Evolutionary conservation across 2,329 filamentous ascomycete species (phyloP).

Genomic region (Colletotrichum cereale): DNA sequence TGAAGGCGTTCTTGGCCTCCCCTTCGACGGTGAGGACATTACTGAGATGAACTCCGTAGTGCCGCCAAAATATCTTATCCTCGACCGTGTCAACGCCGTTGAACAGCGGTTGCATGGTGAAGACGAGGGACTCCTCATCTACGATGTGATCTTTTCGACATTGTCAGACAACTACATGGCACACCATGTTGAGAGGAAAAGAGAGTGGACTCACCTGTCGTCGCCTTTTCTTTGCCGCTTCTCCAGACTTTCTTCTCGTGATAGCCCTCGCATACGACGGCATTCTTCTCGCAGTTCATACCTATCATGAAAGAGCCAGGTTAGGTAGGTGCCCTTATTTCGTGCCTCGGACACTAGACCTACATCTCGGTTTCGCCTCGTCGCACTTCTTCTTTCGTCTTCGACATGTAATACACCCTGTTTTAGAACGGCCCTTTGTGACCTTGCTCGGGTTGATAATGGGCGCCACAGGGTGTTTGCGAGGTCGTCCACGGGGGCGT

Average conservation of each 20-base stretch:
- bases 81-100: slow-evolving; percentile 84
- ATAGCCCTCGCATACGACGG: slow-evolving; percentile 91
- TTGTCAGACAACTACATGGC: slow-evolving; percentile 1
- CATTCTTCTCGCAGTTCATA: slow-evolving; percentile 93
- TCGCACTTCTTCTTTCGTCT: slow-evolving; percentile 81
- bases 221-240: slow-evolving; percentile 81
- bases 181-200: neutral
- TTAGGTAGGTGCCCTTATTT: neutral
- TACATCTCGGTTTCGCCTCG: slow-evolving; percentile 76
- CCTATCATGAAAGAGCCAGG: slow-evolving; percentile 60
- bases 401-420: slow-evolving; percentile 75
- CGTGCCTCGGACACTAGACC: slow-evolving; percentile 46
- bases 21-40: slow-evolving; percentile 85
- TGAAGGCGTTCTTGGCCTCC: slow-evolving; percentile 86
- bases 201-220: slow-evolving; percentile 72
- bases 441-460: slow-evolving; percentile 73
- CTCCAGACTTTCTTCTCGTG: slow-evolving; percentile 89
- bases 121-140: slow-evolving; percentile 47
- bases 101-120: slow-evolving; percentile 76
- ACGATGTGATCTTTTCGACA: slow-evolving; percentile 14
- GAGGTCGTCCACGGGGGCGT: slow-evolving; percentile 81
- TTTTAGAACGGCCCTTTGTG: slow-evolving; percentile 81
- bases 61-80: slow-evolving; percentile 84
- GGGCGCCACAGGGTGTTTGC: slow-evolving; percentile 80
- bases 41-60: slow-evolving; percentile 85